Evolutionary conservation across 331 rosid genomes (phyloP).

Genomic region (Arachis monticola): DNA sequence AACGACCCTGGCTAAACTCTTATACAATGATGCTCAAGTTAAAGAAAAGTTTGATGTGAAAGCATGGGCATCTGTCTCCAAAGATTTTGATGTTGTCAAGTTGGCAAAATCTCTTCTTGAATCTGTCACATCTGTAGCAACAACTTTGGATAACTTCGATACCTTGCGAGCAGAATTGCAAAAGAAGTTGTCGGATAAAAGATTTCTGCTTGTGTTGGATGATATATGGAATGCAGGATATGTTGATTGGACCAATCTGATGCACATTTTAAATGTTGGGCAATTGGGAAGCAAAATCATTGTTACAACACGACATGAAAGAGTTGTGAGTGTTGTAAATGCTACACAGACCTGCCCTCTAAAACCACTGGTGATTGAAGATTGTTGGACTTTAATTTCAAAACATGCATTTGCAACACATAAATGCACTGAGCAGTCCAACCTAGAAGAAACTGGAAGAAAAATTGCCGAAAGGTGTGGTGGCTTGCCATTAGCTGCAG

Average conservation of each 20-base stretch:
- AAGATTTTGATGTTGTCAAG: slow-evolving; percentile 33
- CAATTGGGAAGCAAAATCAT: slow-evolving; percentile 32
- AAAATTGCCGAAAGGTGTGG: slow-evolving; percentile 13
- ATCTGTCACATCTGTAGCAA: background rate
- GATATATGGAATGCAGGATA: slow-evolving; percentile 39
- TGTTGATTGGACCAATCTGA: slow-evolving; percentile 29
- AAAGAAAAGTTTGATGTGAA: slow-evolving; percentile 17
- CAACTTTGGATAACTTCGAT: background rate
- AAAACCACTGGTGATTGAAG: background rate
- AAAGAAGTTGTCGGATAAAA: slow-evolving; percentile 1
- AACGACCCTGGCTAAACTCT: slow-evolving; percentile 44
- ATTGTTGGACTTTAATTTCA: slow-evolving; percentile 5
- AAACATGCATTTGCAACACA: background rate
- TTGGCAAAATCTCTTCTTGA: slow-evolving; percentile 32
- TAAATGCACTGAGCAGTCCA: background rate
- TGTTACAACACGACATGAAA: slow-evolving; percentile 32
- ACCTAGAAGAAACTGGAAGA: background rate
- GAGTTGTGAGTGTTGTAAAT: background rate
- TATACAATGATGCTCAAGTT: slow-evolving; percentile 31
- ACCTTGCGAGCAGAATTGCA: slow-evolving; percentile 10
- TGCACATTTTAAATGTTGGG: slow-evolving; percentile 11
- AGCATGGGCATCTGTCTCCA: slow-evolving; percentile 39
- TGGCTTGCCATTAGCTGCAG: slow-evolving; percentile 30
- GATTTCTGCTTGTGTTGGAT: slow-evolving; percentile 39
- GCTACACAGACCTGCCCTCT: background rate